Percentiles rank a stretch among this genome's conserved stretches.
Evolutionary conservation across 148 eudicot species (phyloP).

Genomic region (Cornus suecica): DNA sequence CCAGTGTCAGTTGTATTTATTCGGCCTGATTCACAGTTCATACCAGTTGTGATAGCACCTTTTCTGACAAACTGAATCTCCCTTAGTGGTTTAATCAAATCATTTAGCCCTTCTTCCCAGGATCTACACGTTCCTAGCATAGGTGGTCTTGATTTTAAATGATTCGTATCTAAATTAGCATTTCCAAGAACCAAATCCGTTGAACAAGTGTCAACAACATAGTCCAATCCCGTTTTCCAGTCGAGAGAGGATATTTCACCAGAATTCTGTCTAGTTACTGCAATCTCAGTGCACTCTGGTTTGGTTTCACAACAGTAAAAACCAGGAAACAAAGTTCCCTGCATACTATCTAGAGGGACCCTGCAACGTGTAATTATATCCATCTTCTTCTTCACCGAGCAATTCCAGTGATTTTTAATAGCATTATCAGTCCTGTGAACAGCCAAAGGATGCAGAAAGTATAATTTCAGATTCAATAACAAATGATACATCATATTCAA

Average conservation of each 20-base stretch:
- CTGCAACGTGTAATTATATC: conserved; percentile 32
- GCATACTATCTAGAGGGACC: conserved; percentile 16
- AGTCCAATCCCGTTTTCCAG: conserved; percentile 10
- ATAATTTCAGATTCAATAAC: not conserved
- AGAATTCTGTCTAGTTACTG: conserved; percentile 9
- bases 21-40: conserved; percentile 5
- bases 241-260: conserved; percentile 10
- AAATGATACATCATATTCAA: not conserved
- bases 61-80: conserved; percentile 21
- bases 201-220: conserved; percentile 42
- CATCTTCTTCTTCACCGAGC: conserved; percentile 60
- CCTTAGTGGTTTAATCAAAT: conserved; percentile 16
- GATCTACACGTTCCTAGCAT: conserved; percentile 10
- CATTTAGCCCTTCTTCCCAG: conserved; percentile 14
- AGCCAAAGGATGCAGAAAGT: not conserved
- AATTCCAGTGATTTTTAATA: conserved; percentile 90
- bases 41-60: not conserved
- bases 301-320: conserved; percentile 21
- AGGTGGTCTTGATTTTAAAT: conserved; percentile 22
- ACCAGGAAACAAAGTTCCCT: conserved; percentile 23
- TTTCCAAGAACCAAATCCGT: conserved; percentile 52
- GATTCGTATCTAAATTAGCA: conserved; percentile 13
- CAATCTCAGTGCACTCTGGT: conserved; percentile 5
- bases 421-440: conserved; percentile 80
- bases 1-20: not conserved